A percentile compares a stretch with the other conserved stretches of the same genome.
Conservation (phyloP, 768 basidiomycete species). For the Amanita pseudoporphyria region DNA sequence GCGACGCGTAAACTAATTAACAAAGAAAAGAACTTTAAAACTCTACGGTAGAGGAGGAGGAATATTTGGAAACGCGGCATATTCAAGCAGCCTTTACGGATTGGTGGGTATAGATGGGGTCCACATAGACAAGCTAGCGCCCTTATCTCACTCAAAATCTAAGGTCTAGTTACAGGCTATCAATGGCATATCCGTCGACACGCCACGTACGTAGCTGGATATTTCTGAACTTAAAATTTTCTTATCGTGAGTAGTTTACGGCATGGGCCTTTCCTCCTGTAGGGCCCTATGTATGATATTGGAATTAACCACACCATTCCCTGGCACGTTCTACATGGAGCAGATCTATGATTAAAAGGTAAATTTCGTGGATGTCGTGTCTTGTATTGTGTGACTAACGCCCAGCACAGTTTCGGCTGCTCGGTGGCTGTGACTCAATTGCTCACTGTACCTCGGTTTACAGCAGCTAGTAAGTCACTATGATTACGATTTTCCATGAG, state of each 20-base stretch:
- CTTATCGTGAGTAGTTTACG: conserved; percentile 37
- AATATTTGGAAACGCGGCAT: conserved; percentile 45
- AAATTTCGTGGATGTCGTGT: conserved; percentile 7
- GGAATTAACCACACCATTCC: not conserved
- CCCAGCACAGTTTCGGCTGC: conserved; percentile 42
- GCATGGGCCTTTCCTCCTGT: conserved; percentile 69
- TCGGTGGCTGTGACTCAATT: conserved; percentile 47
- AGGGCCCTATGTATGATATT: conserved; percentile 21
- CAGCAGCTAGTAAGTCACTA: conserved; percentile 42
- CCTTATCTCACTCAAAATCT: not conserved
- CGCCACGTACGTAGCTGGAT: conserved; percentile 38
- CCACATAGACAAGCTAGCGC: not conserved
- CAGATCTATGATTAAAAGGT: conserved; percentile 54
- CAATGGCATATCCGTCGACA: conserved; percentile 47
- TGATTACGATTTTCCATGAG: not conserved
- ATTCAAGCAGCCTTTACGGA: conserved; percentile 44
- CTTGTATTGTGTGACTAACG: not conserved
- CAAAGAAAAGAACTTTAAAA: conserved; percentile 36
- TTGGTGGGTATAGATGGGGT: conserved; percentile 44
- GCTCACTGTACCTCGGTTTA: conserved; percentile 59
- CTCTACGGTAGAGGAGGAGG: conserved; percentile 51
- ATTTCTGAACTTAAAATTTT: not conserved
- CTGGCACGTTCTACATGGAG: not conserved
- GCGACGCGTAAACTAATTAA: not conserved
- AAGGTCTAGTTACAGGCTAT: conserved; percentile 46